Base-by-base conservation (phyloP, 2,329 filamentous ascomycete genomes). In the Aspergillus novofumigatus region DNA sequence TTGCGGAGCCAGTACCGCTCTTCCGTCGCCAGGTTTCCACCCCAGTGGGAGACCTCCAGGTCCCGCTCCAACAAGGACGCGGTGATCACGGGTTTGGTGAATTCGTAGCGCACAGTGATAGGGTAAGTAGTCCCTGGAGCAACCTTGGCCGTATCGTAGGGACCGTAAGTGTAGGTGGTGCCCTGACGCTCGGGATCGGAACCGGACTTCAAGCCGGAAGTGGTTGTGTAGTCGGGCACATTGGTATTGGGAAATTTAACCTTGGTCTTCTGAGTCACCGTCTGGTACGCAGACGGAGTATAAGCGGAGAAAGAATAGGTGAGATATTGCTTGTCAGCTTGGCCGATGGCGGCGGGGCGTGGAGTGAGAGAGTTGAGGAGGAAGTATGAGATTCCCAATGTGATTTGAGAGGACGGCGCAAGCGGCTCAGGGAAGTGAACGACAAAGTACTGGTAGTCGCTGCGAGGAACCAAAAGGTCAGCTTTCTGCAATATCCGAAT, bases 1-100 rank as follows among this genome's bases (percentile, higher is more conserved):
- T 99, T 93, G 68, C 85, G 85, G 64, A 97, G 82, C 75, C 88
- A 91, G 77, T 96, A 97, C 57, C 91, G 86, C 78, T 99, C 94
- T 78, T 99, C 94, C 51, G 92, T 91, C 1, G 94, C 94, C 54
- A 97, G 77, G 72, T 99, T 99, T 61, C 94, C 94, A 64, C 94
- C 94, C 94, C 94, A 99, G 76, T 97, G 94, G 72, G 91, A 96
- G 67, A 99, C 88, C 75, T 99, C 94, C 61, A 99, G 80, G 69
- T 97, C 92, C 59, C 94, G 88, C 77, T 97, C 91, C 58, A 99
- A 81, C 17, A 85, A 80, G 35, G 86, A 86, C 52, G 91, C 85
- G 69, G 94, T 90, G 47, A 87, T 88, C 56, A 99, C 81, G 11
- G 94, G 93, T 77, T 93, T 95, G 62, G 90, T 97, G 78, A 94